phyloP scores from a whole-genome alignment of 805 yeast species.

The Zygoascus biomembranicola region DNA sequence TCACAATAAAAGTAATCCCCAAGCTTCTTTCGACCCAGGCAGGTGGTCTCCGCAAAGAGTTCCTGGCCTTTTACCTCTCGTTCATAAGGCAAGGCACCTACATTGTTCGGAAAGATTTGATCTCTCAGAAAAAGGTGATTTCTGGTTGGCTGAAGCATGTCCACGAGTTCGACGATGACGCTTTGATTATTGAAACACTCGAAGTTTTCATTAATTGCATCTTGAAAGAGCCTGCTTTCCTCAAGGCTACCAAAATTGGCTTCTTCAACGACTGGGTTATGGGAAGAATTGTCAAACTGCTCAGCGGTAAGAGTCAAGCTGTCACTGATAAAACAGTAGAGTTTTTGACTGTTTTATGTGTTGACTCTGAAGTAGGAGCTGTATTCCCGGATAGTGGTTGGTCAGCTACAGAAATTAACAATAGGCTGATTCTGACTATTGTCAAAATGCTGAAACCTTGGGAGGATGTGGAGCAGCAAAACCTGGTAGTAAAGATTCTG shows the following conservation, averaged over 20 bases:
- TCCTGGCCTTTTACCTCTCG: constrained; percentile 53
- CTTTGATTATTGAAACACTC: constrained; percentile 35
- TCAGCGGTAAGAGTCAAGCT: constrained; percentile 29
- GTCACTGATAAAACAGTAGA: constrained; percentile 27
- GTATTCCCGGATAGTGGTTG: constrained; percentile 26
- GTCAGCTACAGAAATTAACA: constrained; percentile 38
- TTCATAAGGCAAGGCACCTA: constrained; percentile 44
- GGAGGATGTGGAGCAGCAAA: constrained; percentile 61
- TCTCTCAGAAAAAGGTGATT: constrained; percentile 50
- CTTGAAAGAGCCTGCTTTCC: constrained; percentile 50
- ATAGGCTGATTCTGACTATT: constrained; percentile 56
- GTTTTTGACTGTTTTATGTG: constrained; percentile 42
- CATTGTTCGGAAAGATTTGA: constrained; percentile 53
- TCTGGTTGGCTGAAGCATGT: constrained; percentile 61
- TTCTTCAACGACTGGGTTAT: constrained; percentile 72
- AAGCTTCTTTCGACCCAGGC: constrained; percentile 44
- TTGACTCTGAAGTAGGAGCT: constrained; percentile 33
- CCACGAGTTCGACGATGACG: constrained; percentile 41
- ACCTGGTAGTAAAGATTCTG: constrained; percentile 45
- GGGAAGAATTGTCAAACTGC: constrained; percentile 47
- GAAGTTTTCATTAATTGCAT: constrained; percentile 43
- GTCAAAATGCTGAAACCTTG: constrained; percentile 68
- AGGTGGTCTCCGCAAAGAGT: constrained; percentile 43
- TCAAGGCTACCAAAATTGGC: constrained; percentile 61
- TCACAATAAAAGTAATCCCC: constrained; percentile 51